phyloP scores from a whole-genome alignment of 805 yeast genomes.

The Lachancea dasiensis region DNA sequence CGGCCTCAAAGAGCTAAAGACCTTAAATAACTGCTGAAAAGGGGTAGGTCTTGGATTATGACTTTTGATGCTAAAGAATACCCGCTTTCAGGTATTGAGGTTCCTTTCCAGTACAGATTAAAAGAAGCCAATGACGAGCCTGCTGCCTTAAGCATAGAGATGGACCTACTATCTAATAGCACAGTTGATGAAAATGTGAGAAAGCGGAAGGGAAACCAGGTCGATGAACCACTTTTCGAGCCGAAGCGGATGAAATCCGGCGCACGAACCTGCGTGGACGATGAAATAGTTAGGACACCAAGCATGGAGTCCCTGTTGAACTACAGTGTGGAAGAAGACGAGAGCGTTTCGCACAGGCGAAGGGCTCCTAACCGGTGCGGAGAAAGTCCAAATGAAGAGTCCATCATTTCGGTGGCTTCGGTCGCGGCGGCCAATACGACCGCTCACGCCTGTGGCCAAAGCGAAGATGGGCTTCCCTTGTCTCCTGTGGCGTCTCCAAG shows the following conservation, averaged over 20 bases:
- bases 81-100: conserved; percentile 25
- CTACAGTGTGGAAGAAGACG: background rate
- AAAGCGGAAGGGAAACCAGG: conserved; percentile 3
- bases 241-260: conserved; percentile 1
- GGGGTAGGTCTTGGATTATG: background rate
- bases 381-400: background rate
- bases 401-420: conserved; percentile 1
- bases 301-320: conserved; percentile 4
- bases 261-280: background rate
- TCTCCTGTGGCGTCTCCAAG: conserved; percentile 34
- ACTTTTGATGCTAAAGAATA: conserved; percentile 14
- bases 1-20: background rate
- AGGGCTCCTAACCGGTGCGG: background rate
- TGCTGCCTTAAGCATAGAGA: background rate
- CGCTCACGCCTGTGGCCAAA: conserved; percentile 5
- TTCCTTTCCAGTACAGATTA: conserved; percentile 22
- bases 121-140: conserved; percentile 3
- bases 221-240: background rate
- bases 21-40: background rate
- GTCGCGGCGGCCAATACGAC: conserved; percentile 6
- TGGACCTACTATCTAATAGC: conserved; percentile 1
- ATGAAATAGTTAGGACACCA: conserved; percentile 4
- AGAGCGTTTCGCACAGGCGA: background rate
- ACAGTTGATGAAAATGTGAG: background rate
- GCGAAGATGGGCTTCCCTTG: conserved; percentile 26